phyloP scores from a whole-genome alignment of 352 stramenopile genomes.

The Chrysophaeum taylorii region DNA sequence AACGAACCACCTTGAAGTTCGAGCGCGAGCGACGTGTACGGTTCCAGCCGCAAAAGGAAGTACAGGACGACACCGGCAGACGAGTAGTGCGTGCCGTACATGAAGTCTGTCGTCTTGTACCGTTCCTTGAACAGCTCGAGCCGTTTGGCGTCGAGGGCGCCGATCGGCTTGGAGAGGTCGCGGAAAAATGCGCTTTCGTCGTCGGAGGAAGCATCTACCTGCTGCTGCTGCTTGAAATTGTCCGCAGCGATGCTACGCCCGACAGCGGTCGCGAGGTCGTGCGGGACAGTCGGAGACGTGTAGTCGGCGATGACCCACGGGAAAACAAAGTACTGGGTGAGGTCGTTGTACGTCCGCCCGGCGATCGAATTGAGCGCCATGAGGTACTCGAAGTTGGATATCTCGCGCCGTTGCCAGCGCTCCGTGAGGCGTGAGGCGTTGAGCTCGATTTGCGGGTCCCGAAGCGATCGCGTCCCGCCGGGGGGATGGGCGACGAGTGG shows the following conservation, averaged over 20 bases:
- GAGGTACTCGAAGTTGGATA: slow-evolving; percentile 86
- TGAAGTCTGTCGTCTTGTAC: slow-evolving; percentile 65
- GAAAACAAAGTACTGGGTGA: slow-evolving; percentile 94
- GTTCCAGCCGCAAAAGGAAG: slow-evolving; percentile 81
- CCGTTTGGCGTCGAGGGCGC: slow-evolving; percentile 79
- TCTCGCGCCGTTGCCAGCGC: slow-evolving; percentile 57
- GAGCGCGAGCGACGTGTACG: slow-evolving; percentile 87
- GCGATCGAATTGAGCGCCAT: slow-evolving; percentile 90
- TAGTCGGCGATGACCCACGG: slow-evolving; percentile 97
- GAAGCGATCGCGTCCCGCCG: neutral
- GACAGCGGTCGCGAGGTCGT: slow-evolving; percentile 84
- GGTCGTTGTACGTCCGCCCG: slow-evolving; percentile 74
- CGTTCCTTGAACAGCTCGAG: slow-evolving; percentile 82
- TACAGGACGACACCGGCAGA: slow-evolving; percentile 91
- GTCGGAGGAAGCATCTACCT: slow-evolving; percentile 78
- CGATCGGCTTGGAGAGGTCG: slow-evolving; percentile 92
- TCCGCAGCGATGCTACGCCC: no score
- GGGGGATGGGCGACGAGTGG: slow-evolving; percentile 14
- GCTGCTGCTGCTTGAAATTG: no score
- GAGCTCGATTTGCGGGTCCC: slow-evolving; percentile 47
- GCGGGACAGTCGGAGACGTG: no score
- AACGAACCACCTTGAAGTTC: slow-evolving; percentile 89
- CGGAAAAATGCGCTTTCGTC: slow-evolving; percentile 72
- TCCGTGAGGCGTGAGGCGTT: slow-evolving; percentile 51
- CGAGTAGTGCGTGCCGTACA: slow-evolving; percentile 89